Evolutionary conservation across 1,284 basidiomycete genomes (phyloP).

Genomic region (Phenoliferia sp.): DNA sequence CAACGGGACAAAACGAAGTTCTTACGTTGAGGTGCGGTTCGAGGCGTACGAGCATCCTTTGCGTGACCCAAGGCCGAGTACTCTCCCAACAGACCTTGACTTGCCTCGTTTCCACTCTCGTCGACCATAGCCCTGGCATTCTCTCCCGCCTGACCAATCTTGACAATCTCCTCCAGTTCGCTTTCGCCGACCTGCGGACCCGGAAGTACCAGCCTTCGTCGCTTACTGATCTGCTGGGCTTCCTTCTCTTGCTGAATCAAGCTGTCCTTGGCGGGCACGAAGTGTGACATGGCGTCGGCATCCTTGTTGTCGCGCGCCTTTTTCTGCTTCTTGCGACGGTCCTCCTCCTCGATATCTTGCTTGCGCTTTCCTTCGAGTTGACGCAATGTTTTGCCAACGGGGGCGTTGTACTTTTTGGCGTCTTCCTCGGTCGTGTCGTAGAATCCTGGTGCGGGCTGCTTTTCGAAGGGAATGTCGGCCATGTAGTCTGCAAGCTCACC

Average conservation of each 20-base stretch:
- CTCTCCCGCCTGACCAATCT: constrained; percentile 91
- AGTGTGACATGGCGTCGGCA: constrained; percentile 74
- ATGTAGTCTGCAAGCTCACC: constrained; percentile 63
- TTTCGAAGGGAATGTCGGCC: constrained; percentile 97
- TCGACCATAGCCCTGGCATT: constrained; percentile 75
- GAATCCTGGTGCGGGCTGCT: constrained; percentile 90
- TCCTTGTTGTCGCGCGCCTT: constrained; percentile 54
- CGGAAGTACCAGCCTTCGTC: constrained; percentile 80
- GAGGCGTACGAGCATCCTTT: constrained; percentile 83
- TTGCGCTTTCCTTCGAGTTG: constrained; percentile 76
- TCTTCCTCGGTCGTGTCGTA: constrained; percentile 96
- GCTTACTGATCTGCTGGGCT: constrained; percentile 86
- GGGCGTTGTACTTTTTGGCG: constrained; percentile 77
- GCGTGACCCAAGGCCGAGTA: constrained; percentile 78
- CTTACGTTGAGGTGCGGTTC: constrained; percentile 85
- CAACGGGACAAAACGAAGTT: constrained; percentile 32
- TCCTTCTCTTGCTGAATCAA: constrained; percentile 97
- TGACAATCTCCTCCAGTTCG: constrained; percentile 97
- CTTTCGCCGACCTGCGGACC: constrained; percentile 89
- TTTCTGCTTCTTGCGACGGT: constrained; percentile 76
- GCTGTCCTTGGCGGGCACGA: constrained; percentile 86
- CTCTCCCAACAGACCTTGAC: constrained; percentile 78
- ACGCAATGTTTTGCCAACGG: constrained; percentile 84
- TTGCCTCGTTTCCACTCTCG: constrained; percentile 71
- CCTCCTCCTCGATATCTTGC: constrained; percentile 80